These are phyloP conservation scores for Penicillium vulpinum DNA, from an alignment of 2,329 filamentous ascomycete species.

Conservation along the genomic window DNA sequence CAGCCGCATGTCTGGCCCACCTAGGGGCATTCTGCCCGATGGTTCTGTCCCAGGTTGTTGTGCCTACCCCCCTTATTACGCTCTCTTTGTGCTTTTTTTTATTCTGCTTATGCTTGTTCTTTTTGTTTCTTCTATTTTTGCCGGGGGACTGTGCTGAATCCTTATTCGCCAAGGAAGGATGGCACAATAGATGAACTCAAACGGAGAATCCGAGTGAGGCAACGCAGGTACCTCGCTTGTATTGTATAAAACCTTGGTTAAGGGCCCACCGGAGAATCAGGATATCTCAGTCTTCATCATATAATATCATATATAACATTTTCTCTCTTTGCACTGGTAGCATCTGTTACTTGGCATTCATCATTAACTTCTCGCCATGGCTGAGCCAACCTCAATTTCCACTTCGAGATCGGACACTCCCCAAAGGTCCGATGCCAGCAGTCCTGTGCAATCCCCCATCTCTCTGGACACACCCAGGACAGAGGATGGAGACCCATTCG, in stretches of 20 bases:
- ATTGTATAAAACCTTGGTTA: slow-evolving; percentile 22
- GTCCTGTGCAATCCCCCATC: slow-evolving; percentile 32
- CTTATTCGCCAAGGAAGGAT: slow-evolving; percentile 13
- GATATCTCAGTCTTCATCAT: slow-evolving; percentile 14
- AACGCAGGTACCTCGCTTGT: slow-evolving; percentile 13
- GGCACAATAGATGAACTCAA: slow-evolving; percentile 17
- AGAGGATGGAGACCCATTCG: slow-evolving; percentile 48
- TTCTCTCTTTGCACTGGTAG: not conserved
- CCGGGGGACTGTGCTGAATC: slow-evolving; percentile 14
- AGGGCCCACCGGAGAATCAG: slow-evolving; percentile 1
- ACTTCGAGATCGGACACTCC: slow-evolving; percentile 31
- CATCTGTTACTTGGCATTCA: not conserved
- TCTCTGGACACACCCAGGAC: slow-evolving; percentile 47
- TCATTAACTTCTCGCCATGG: not conserved
- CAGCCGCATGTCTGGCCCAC: slow-evolving; percentile 23
- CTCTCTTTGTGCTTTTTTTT: slow-evolving; percentile 12
- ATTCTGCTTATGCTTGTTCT: slow-evolving; percentile 18
- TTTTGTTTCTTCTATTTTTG: slow-evolving; percentile 19
- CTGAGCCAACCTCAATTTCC: slow-evolving; percentile 9
- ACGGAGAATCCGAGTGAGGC: slow-evolving; percentile 12
- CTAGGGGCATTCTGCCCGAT: slow-evolving; percentile 18
- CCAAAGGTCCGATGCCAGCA: slow-evolving; percentile 32
- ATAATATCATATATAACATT: slow-evolving; percentile 12
- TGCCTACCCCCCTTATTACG: slow-evolving; percentile 8
- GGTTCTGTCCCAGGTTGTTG: slow-evolving; percentile 13